Base-by-base conservation (phyloP, 371 early-diverging fungal species). In the Mucor saturninus region DNA sequence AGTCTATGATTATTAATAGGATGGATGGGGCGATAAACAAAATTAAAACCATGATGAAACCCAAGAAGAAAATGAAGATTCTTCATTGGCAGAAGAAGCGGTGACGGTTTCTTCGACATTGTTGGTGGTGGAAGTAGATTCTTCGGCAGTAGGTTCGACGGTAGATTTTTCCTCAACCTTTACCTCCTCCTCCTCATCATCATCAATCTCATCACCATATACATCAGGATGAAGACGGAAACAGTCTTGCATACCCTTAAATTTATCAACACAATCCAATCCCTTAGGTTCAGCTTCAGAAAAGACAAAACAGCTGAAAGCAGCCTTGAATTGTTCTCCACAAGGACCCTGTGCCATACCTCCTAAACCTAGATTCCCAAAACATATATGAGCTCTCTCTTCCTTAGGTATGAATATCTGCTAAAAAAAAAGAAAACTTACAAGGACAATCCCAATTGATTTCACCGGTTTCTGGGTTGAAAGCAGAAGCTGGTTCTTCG, bases 381-480 rank as follows among this genome's bases (percentile, higher is more conserved):
- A 21, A 21, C 21, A 21, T 21, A 21, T 21, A 21, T 21, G 21
- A 8, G 35, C 15, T 46, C 15, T 46, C 8, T 6, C 15, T 46
- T 1, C 5, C 8, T 46, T 46, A 21, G 21, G 32, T 7, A 62
- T 56, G 37, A 14, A 21, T 4, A 35, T 35, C 35, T 8, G 4
- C 6, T 2, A 35, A 35, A 35, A 35, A 35, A 35, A 35, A 35
- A 5, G 0, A 7, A 2, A 42, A 69, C 78, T 74, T 76, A 81
- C 98, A 97, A n/a, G 98, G 98, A 71, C 95, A 96, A 80, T 98
- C 98, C 98, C 98, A 98, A 86, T 98, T 96, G 78, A 98, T 97
- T 83, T 98, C 98, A 61, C 96, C 97, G 4, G 95, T 94, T 64
- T 86, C 89, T 29, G 87, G 86, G 71, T 89, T 78, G 57, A 81